Base-by-base conservation (phyloP, 768 basidiomycete genomes). In the Austroboletus eburneus region DNA sequence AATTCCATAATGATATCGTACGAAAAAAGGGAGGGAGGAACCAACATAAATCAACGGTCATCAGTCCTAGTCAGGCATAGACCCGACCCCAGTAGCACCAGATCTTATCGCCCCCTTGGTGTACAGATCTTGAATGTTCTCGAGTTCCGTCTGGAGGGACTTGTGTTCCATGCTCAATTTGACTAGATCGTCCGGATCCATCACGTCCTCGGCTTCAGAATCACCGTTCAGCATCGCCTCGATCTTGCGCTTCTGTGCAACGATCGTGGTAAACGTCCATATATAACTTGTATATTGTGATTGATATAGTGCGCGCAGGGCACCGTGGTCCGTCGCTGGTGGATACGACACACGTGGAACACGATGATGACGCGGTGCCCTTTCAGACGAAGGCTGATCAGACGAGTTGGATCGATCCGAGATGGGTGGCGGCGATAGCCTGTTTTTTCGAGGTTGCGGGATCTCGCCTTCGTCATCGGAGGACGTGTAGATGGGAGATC, bases 401-500 rank as follows among this genome's bases (percentile, higher is more conserved):
- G 55, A 62, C 25, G 58, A 49, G 29, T 49, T 42, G 13, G 60
- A 60, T 1, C 63, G 46, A 16, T 62, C 60, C 10, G 64, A 49
- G 20, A 48, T 29, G 13, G 63, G 46, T 0, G 58, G 56, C 5
- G 68, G 68, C 9, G 69, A 66, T 44, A 29, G 44, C 39, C 44
- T 62, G 49, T 53, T 51, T 54, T 55, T 59, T 33, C 50, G 53
- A 34, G 64, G 49, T 43, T 67, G 62, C 2, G 63, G 59, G 9
- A 64, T 64, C 48, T 76, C 72, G 20, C 70, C 72, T 57, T 82
- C 80, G 42, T 84, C 79, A 32, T 81, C 81, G 1, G 83, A 81
- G 2, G 83, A 83, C 1, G 84, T 85, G 50, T 81, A 85, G 42
- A 80, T 75, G 1, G 80, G 81, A 3, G 81, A 78, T 35, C 66